Evolutionary conservation across 2,329 filamentous ascomycete species (phyloP), one percentile per base, ranked within the genome.

Genomic region (Aspergillus quadrilineatus): DNA sequence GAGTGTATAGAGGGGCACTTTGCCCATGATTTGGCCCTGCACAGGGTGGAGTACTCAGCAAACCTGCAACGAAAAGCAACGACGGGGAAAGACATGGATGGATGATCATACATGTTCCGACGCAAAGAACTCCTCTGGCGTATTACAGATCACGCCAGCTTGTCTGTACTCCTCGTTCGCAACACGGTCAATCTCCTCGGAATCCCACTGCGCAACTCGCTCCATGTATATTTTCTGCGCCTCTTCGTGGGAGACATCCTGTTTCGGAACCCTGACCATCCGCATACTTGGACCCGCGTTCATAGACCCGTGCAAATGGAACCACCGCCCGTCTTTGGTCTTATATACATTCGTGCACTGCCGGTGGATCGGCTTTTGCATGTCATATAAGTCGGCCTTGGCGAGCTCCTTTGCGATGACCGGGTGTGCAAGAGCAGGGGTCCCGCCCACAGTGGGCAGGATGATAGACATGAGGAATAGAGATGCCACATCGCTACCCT

Each of bases 281-380:
- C 14, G 4, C 39, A 42, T 42, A 17, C 1, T 22, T 4, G 5
- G 17, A 4, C 17, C 39, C 6, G 39, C 39, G 17, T 42, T 42
- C 39, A 42, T 42, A 4, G 39, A 42, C 50, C 57, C 55, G 36
- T 63, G 60, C 1, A 54, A 26, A 34, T 63, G 57, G 32, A 57
- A 64, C 30, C 22, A 64, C 2, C 58, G 56, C 4, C 34, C 51
- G 17, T 63, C 60, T 15, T 61, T 56, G 10, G 63, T 62, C 22
- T 57, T 48, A 32, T 65, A 60, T 15, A 60, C 54, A 34, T 56
- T 56, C 17, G 41, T 43, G 41, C 36, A 39, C 36, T 39, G 36
- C 36, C n/a, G 36, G 12, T 39, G 36, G 36, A 39, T 39, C 12
- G 36, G 36, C 36, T 39, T 39, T 6, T 39, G 10, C 36, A n/a